Conservation (phyloP, 208 protist genomes). For the Polymyxa betae region DNA sequence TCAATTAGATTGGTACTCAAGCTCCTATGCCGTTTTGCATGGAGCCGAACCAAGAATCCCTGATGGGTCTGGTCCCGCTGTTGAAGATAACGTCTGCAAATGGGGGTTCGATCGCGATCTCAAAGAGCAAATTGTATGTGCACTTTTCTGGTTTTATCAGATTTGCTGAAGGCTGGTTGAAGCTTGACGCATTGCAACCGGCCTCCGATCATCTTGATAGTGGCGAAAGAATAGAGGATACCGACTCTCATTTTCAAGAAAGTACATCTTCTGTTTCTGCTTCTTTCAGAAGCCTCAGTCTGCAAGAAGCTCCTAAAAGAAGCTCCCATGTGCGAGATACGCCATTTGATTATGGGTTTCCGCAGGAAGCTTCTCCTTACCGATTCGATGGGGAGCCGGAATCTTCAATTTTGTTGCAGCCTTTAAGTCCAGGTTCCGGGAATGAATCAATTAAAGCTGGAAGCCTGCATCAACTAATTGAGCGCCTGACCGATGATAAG, state of each 20-base stretch:
- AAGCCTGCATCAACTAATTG: not conserved
- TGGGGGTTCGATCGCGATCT: not conserved
- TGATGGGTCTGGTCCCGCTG: not conserved
- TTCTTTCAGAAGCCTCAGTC: not conserved
- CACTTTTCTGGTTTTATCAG: not conserved
- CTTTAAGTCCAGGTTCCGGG: not conserved
- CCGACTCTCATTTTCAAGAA: not conserved
- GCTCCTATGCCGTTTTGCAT: not conserved
- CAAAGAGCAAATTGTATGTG: not conserved
- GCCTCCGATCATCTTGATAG: no score
- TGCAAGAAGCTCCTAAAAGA: not conserved
- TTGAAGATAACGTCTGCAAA: not conserved
- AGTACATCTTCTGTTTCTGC: not conserved
- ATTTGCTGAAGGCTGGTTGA: not conserved
- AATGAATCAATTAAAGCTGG: not conserved
- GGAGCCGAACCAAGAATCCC: not conserved
- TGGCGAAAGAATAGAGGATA: no score
- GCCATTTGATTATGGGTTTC: not conserved
- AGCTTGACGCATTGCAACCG: no score
- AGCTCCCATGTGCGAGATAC: not conserved
- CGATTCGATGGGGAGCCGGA: not conserved
- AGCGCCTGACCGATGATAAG: slow-evolving; percentile 5
- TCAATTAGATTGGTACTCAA: not conserved
- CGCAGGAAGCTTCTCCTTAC: not conserved
- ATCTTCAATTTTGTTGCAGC: not conserved